phyloP scores from a whole-genome alignment of 2,329 filamentous ascomycete species.

The Botrytis fragariae region DNA sequence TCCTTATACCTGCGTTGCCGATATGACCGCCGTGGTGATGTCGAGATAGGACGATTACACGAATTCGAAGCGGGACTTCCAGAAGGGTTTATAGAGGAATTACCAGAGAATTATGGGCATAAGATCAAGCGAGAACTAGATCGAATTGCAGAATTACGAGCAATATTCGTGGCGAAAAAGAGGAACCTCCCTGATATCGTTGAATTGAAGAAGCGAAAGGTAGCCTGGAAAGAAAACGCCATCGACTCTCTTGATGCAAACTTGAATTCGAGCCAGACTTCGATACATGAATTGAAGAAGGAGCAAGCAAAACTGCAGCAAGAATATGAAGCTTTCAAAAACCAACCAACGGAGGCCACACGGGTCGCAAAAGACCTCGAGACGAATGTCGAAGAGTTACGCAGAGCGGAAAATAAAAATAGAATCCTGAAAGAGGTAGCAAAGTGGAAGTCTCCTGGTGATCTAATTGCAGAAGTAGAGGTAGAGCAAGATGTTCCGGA shows the following conservation, averaged over 20 bases:
- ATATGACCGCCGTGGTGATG: not conserved
- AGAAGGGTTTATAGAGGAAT: accelerated
- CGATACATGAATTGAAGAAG: not conserved
- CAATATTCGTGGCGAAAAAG: accelerated
- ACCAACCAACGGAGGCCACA: not conserved
- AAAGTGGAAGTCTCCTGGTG: not conserved
- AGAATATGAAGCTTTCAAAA: accelerated
- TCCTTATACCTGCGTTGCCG: not conserved
- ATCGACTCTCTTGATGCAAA: not conserved
- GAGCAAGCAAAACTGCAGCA: accelerated
- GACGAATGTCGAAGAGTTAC: accelerated
- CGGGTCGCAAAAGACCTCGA: not conserved
- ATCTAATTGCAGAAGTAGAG: accelerated
- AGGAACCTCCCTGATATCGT: not conserved
- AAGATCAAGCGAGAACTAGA: not conserved
- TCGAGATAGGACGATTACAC: not conserved
- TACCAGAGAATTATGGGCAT: accelerated
- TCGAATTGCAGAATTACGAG: not conserved
- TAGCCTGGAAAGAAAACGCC: not conserved
- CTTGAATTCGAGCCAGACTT: not conserved
- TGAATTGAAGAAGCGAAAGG: accelerated
- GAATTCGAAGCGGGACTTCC: not conserved
- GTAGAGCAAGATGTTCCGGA: not conserved
- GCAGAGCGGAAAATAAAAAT: not conserved
- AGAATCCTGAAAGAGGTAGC: not conserved